Base-by-base conservation (phyloP, 1,284 basidiomycete genomes). In the Cystodermella granulosa region DNA sequence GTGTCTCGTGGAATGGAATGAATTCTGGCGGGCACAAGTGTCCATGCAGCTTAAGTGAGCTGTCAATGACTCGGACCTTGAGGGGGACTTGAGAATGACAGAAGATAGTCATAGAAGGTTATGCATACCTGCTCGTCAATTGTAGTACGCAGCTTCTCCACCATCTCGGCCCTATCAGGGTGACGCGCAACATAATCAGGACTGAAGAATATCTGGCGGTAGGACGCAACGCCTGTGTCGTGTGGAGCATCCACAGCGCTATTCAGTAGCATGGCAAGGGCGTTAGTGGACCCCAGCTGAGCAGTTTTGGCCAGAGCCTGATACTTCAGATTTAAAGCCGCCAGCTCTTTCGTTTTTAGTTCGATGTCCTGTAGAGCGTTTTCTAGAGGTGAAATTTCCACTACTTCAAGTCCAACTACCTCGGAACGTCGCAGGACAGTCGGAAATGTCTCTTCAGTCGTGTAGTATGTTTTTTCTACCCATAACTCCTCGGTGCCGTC, bases 341-440 rank as follows among this genome's bases (percentile, higher is more conserved):
- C 72, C 22, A 95, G 71, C 57, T 94, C 90, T 54, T 80, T 80
- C 2, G 84, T 88, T 63, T 86, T 87, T 50, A 74, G 68, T 55
- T 86, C 80, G 3, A 97, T 82, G 49, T 93, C 91, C 22, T 77
- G 75, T 4, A 96, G 69, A 1, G 94, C 93, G 49, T 80, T 85
- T 57, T 92, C 85, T 14, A 97, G 72, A 0, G 95, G 93, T 4
- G 90, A 91, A 43, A 96, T 83, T 63, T 95, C 87, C 40, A 83
- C 72, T 28, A 87, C 70, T 36, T 84, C 76, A 28, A 84, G 71
- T 31, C 80, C 82, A n/a, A 92, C 73, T 23, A 98, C 81, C 60
- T 97, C 92, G 4, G 91, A 93, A 15, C 95, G 80, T 35, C 89
- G 83, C 28, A 98, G 76, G 3, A 98, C 87, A 0, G 91, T 93